These are phyloP conservation scores for Platanus orientalis DNA, from an alignment of 164 flowering plant species.

Conservation along the genomic window DNA sequence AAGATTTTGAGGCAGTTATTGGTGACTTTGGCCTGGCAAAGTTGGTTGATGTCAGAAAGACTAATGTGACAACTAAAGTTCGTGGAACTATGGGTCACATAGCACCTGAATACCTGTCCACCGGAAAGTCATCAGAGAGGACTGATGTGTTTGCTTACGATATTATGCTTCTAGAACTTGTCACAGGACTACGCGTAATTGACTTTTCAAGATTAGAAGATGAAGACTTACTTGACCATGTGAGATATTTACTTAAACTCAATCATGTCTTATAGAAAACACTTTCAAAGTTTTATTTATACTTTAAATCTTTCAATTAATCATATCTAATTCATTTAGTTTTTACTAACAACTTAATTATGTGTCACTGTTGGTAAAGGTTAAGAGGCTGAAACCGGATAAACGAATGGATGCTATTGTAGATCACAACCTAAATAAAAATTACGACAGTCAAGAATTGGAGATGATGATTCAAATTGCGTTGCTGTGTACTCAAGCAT, in stretches of 20 bases:
- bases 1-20: conserved; percentile 82
- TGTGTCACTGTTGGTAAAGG: conserved; percentile 33
- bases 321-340: no score
- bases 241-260: no score
- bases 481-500: conserved; percentile 76
- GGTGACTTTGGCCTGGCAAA: conserved; percentile 87
- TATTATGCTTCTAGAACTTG: neutral
- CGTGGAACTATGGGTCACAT: conserved; percentile 94
- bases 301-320: no score
- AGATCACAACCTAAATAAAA: conserved; percentile 51
- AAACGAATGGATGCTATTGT: conserved; percentile 70
- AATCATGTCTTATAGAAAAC: no score
- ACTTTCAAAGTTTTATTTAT: no score
- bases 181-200: neutral
- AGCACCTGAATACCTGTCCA: conserved; percentile 58
- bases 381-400: conserved; percentile 84
- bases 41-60: conserved; percentile 68
- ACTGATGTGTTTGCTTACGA: neutral
- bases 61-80: conserved; percentile 80
- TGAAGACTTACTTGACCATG: neutral
- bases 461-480: conserved; percentile 93
- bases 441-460: conserved; percentile 57
- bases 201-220: neutral
- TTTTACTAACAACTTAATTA: neutral
- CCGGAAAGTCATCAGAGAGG: neutral